phyloP scores from a whole-genome alignment of 441 rosid genomes.

The California macrophylla region DNA sequence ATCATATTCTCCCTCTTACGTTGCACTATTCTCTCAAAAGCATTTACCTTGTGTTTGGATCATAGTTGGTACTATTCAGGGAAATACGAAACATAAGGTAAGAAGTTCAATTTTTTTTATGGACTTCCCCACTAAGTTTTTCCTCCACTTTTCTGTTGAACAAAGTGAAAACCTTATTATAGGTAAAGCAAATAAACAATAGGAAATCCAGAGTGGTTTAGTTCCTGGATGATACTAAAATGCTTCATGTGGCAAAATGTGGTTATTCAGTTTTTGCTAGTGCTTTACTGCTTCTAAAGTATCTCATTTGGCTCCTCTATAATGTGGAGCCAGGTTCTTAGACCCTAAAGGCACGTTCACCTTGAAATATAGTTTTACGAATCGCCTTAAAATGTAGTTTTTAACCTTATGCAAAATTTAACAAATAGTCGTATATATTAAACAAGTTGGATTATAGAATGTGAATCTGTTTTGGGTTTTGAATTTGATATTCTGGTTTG shows the following conservation, averaged over 20 bases:
- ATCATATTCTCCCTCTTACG: neutral
- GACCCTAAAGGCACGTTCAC: too few relatives aligned
- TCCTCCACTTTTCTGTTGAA: neutral
- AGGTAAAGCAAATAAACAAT: neutral
- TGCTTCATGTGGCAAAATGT: slow-evolving; percentile 1
- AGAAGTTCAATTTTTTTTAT: neutral
- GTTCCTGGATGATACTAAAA: neutral
- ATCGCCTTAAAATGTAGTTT: too few relatives aligned
- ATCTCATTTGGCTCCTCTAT: neutral
- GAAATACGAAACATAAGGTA: neutral
- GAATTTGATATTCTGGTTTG: too few relatives aligned
- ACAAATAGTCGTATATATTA: too few relatives aligned
- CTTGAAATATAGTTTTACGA: too few relatives aligned
- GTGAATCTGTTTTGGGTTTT: too few relatives aligned
- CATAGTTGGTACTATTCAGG: neutral
- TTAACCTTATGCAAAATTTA: too few relatives aligned
- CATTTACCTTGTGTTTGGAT: neutral
- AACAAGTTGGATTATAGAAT: too few relatives aligned
- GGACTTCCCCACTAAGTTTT: neutral
- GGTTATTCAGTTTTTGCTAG: neutral
- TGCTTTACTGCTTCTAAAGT: neutral
- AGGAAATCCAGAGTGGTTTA: neutral
- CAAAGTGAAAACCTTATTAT: neutral
- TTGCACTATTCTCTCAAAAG: neutral
- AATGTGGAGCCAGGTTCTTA: too few relatives aligned